Conservation (phyloP, 306 rosid species). For the Inga laurina region DNA sequence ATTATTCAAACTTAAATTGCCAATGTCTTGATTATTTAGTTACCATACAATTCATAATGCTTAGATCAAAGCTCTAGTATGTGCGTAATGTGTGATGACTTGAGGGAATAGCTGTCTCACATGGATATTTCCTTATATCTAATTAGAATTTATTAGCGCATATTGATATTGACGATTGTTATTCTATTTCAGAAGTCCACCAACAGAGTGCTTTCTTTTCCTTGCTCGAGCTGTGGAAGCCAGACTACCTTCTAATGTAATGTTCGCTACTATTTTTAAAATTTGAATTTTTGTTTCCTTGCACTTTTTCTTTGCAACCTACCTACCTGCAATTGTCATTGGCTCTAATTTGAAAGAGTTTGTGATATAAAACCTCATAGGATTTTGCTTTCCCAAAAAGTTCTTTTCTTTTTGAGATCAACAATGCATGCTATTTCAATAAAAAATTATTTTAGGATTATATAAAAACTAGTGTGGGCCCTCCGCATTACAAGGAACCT, state of each 20-base stretch:
- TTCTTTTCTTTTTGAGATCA: not conserved
- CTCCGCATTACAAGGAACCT: not conserved
- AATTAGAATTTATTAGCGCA: too few species aligned
- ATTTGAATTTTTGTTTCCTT: not conserved
- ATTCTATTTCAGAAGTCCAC: too few species aligned
- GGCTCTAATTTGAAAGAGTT: not conserved
- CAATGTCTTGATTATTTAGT: too few species aligned
- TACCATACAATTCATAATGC: too few species aligned
- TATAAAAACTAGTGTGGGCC: not conserved
- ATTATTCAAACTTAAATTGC: too few species aligned
- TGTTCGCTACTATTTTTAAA: constrained; percentile 12
- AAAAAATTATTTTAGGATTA: not conserved
- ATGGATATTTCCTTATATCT: too few species aligned
- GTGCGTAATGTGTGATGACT: too few species aligned
- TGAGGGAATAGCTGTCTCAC: too few species aligned
- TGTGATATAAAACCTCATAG: not conserved
- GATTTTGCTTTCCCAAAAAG: not conserved
- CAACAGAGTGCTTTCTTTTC: too few species aligned
- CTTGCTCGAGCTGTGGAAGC: too few species aligned
- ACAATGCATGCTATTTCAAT: not conserved
- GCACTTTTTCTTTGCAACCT: not conserved
- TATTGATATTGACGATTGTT: too few species aligned
- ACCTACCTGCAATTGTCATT: constrained; percentile 15
- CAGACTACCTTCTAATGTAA: constrained; percentile 63
- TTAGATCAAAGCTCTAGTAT: too few species aligned